phyloP scores from a whole-genome alignment of 2,329 filamentous ascomycete species.

The Colletotrichum incanum region DNA sequence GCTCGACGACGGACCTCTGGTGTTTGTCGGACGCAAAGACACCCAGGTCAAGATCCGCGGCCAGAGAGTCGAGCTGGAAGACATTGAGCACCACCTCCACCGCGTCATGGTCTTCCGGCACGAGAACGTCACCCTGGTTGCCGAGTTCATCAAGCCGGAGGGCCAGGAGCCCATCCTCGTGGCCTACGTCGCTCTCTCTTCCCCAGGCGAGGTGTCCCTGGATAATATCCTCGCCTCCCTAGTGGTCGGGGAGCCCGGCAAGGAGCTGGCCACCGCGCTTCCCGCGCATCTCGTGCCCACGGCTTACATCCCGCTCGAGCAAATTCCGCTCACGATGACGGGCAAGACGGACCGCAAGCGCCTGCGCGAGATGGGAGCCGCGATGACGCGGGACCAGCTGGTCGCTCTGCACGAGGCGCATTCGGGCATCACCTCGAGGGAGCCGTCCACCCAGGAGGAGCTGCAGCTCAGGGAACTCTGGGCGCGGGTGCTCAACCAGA shows the following conservation, averaged over 20 bases:
- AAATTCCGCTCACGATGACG: neutral
- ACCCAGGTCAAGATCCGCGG: too few relatives aligned
- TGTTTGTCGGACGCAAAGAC: too few relatives aligned
- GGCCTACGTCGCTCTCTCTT: slow-evolving; percentile 4
- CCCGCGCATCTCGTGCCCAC: neutral
- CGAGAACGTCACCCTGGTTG: neutral
- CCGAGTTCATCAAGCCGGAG: neutral
- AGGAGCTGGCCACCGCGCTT: neutral
- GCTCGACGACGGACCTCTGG: neutral
- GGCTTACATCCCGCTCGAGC: neutral
- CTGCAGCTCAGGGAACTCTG: neutral
- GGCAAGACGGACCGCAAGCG: neutral
- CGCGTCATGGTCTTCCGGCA: neutral
- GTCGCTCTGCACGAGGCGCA: neutral
- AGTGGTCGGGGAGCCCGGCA: neutral
- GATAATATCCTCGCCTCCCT: neutral
- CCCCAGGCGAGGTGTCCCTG: neutral
- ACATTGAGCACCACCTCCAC: neutral
- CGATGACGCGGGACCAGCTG: neutral
- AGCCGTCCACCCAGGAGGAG: neutral
- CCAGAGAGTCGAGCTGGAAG: too few relatives aligned
- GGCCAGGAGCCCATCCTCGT: slow-evolving; percentile 1
- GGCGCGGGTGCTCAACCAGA: neutral
- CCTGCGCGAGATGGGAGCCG: neutral
- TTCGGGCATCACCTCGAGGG: neutral